phyloP scores from a whole-genome alignment of 495 filamentous ascomycete species.

The Neurospora tetrasperma region DNA sequence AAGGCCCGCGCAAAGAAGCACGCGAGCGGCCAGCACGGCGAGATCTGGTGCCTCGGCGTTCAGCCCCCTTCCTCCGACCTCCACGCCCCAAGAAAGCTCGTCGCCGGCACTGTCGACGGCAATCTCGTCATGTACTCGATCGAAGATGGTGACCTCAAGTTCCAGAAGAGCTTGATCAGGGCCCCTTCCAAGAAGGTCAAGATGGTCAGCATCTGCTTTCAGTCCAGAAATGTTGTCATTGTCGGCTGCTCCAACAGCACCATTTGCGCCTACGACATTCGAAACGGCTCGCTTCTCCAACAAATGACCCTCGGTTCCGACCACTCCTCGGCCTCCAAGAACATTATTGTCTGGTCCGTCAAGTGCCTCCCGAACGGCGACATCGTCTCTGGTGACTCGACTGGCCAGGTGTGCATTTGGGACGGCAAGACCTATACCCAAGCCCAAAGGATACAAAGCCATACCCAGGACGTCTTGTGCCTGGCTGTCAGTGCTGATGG shows the following conservation, averaged over 20 bases:
- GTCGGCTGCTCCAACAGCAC: constrained; percentile 89
- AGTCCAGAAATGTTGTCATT: constrained; percentile 69
- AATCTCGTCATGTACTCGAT: constrained; percentile 79
- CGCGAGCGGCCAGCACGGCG: constrained; percentile 85
- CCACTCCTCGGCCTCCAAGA: constrained; percentile 61
- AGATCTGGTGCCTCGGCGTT: constrained; percentile 92
- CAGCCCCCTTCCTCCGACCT: constrained; percentile 47
- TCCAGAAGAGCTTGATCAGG: constrained; percentile 56
- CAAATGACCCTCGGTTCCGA: constrained; percentile 80
- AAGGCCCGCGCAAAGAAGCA: constrained; percentile 65
- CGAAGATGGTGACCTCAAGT: constrained; percentile 65
- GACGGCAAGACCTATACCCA: constrained; percentile 85
- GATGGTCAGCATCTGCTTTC: constrained; percentile 81
- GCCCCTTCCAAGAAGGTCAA: constrained; percentile 72
- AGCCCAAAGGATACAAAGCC: constrained; percentile 70
- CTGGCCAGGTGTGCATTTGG: constrained; percentile 86
- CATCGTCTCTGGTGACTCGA: constrained; percentile 90
- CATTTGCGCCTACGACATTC: constrained; percentile 80
- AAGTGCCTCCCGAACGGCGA: constrained; percentile 78
- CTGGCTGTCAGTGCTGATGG: constrained; percentile 72
- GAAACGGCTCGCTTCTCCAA: constrained; percentile 59
- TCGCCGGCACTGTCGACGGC: constrained; percentile 87
- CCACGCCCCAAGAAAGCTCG: constrained; percentile 42
- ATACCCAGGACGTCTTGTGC: constrained; percentile 84
- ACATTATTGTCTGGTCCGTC: constrained; percentile 85